phyloP scores from a whole-genome alignment of 768 basidiomycete species.

The Hypholoma fasciculare region DNA sequence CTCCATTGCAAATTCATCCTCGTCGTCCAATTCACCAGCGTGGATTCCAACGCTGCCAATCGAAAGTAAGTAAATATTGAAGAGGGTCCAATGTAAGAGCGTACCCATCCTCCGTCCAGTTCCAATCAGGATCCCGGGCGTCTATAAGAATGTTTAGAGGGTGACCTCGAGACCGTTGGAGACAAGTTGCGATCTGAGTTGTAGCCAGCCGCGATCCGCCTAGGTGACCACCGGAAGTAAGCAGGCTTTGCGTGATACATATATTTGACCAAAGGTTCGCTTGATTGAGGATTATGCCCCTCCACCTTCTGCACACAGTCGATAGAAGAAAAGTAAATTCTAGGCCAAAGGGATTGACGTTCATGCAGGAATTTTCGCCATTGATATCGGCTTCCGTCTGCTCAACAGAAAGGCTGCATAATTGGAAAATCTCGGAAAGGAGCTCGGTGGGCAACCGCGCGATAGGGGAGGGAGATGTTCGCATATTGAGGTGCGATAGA shows the following conservation, averaged over 20 bases:
- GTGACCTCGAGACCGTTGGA: conserved; percentile 46
- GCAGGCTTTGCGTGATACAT: conserved; percentile 41
- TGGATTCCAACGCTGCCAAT: conserved; percentile 26
- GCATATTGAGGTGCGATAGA: conserved; percentile 9
- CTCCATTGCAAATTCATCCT: conserved; percentile 3
- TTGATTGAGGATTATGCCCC: conserved; percentile 46
- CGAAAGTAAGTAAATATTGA: background rate
- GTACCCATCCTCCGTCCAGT: conserved; percentile 55
- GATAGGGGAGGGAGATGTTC: conserved; percentile 30
- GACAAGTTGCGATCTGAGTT: conserved; percentile 38
- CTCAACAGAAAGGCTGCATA: conserved; percentile 37
- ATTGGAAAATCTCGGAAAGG: conserved; percentile 53
- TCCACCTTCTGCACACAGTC: conserved; percentile 53
- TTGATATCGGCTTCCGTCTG: conserved; percentile 6
- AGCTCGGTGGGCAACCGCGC: conserved; percentile 54
- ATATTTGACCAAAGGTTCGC: conserved; percentile 57
- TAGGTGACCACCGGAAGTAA: conserved; percentile 19
- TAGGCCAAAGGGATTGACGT: conserved; percentile 20
- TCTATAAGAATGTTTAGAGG: conserved; percentile 59
- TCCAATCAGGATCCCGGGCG: conserved; percentile 59
- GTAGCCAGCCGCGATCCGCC: conserved; percentile 27
- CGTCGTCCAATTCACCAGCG: conserved; percentile 20
- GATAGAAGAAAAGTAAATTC: conserved; percentile 46
- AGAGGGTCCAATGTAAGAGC: no score
- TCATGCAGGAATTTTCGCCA: conserved; percentile 26